Conservation (phyloP, 1,284 basidiomycete species). For the Pholiota adiposa region DNA sequence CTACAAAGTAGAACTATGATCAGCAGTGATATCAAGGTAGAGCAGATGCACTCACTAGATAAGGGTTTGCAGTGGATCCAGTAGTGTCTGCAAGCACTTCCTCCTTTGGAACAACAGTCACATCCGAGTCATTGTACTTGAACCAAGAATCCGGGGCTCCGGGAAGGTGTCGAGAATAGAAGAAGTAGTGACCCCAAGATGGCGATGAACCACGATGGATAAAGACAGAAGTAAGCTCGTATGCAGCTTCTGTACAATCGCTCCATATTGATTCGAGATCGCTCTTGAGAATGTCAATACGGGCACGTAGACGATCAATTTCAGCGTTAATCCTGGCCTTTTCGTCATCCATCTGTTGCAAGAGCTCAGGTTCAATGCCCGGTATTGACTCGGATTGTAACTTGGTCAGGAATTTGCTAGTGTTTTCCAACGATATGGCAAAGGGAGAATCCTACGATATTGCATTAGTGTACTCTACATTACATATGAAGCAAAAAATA, state of each 20-base stretch:
- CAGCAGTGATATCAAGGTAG: not conserved
- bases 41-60: slow-evolving; percentile 59
- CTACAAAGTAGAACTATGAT: slow-evolving; percentile 39
- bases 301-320: slow-evolving; percentile 62
- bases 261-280: slow-evolving; percentile 83
- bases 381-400: slow-evolving; percentile 43
- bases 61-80: slow-evolving; percentile 81
- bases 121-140: slow-evolving; percentile 93
- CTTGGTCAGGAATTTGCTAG: slow-evolving; percentile 58
- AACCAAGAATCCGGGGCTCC: slow-evolving; percentile 84
- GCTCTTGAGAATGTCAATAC: slow-evolving; percentile 61
- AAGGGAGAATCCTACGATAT: slow-evolving; percentile 59
- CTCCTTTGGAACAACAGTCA: slow-evolving; percentile 72
- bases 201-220: slow-evolving; percentile 90
- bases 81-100: slow-evolving; percentile 83
- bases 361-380: slow-evolving; percentile 58
- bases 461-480: not conserved
- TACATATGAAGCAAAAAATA: not conserved
- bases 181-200: slow-evolving; percentile 88
- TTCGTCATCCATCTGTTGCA: slow-evolving; percentile 56
- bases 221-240: slow-evolving; percentile 95
- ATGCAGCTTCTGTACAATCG: slow-evolving; percentile 70
- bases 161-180: slow-evolving; percentile 84
- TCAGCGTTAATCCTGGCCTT: slow-evolving; percentile 58
- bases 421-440: slow-evolving; percentile 53